These are phyloP conservation scores for Fusarium multiceps DNA, from an alignment of 2,329 filamentous ascomycete species.

Conservation along the genomic window DNA sequence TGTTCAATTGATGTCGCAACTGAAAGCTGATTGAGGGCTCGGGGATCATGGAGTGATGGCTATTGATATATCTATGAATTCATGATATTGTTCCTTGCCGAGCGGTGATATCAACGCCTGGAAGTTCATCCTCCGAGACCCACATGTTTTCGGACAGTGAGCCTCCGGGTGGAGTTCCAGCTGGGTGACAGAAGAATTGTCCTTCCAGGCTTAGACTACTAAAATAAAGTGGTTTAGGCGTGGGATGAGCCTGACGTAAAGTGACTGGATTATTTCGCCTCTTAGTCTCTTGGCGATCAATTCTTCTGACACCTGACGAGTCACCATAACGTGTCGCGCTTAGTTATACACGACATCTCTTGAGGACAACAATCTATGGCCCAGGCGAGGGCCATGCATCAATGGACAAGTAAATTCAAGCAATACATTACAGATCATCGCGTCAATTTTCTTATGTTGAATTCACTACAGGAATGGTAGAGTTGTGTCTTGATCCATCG, in stretches of 20 bases:
- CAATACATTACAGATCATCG: not conserved
- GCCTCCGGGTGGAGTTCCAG: not conserved
- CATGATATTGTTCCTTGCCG: accelerated
- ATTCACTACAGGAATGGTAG: not conserved
- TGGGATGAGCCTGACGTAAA: no score
- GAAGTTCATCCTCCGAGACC: not conserved
- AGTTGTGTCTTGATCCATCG: not conserved
- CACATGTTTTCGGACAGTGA: not conserved
- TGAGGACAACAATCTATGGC: not conserved
- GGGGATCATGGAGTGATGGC: accelerated
- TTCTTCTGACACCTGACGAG: no score
- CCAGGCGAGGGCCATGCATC: not conserved
- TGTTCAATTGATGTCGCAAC: accelerated
- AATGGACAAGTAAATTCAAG: not conserved
- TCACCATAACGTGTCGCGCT: no score
- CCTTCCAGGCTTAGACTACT: no score
- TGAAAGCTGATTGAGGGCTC: accelerated
- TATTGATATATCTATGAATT: not conserved
- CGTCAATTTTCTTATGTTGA: not conserved
- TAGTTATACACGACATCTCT: no score
- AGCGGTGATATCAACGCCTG: not conserved
- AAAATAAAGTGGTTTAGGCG: no score
- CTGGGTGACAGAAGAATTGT: no score
- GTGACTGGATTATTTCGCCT: no score
- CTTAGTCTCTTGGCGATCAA: no score